These are phyloP conservation scores for Corylus heterophylla DNA, from an alignment of 306 rosid species.

Conservation along the genomic window DNA sequence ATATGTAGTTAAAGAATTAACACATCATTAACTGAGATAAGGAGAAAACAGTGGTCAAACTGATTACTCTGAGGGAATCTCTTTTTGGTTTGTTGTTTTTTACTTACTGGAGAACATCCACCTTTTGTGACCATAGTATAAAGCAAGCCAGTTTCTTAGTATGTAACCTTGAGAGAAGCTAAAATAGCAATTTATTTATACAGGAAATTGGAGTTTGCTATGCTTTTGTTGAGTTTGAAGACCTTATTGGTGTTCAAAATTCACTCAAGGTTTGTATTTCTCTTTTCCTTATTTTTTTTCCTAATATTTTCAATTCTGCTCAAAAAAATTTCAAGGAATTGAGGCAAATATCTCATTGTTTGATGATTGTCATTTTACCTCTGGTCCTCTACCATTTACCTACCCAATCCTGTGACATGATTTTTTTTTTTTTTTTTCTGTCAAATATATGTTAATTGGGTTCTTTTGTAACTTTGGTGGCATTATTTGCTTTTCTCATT, in stretches of 20 bases:
- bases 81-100: too few species aligned
- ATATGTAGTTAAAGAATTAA: not conserved
- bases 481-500: not conserved
- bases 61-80: not conserved
- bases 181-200: slow-evolving; percentile 25
- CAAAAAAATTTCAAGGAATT: not conserved
- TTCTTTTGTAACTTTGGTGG: slow-evolving; percentile 10
- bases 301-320: not conserved
- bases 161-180: slow-evolving; percentile 19
- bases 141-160: not conserved
- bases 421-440: not conserved
- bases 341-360: not conserved
- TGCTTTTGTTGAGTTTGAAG: slow-evolving; percentile 97
- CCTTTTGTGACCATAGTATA: too few species aligned
- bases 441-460: slow-evolving; percentile 19
- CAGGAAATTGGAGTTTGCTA: slow-evolving; percentile 98
- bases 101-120: too few species aligned
- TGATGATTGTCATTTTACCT: slow-evolving; percentile 19
- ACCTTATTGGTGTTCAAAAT: slow-evolving; percentile 72
- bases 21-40: not conserved
- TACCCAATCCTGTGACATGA: not conserved
- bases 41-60: not conserved
- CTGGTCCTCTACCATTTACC: not conserved
- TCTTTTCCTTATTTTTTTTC: not conserved
- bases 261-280: slow-evolving; percentile 70